Evolutionary conservation across 768 basidiomycete species (phyloP).

Genomic region (Paxillus rubicundulus): DNA sequence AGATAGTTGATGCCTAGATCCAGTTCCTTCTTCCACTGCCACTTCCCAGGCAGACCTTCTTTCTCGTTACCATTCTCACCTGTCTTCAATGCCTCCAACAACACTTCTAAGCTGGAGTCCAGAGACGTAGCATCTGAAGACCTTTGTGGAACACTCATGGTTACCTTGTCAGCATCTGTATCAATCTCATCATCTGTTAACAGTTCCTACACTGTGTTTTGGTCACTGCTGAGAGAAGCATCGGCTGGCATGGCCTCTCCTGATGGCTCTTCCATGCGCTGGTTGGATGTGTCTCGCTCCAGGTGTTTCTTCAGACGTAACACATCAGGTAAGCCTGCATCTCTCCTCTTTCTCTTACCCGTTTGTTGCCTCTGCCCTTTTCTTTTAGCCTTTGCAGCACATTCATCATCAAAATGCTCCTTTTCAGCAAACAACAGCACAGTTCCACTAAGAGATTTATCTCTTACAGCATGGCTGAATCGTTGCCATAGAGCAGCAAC

Average conservation of each 20-base stretch:
- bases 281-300: too few species aligned
- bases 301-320: background rate
- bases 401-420: constrained; percentile 25
- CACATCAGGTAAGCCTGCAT: too few species aligned
- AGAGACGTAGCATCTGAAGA: too few species aligned
- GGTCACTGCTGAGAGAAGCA: too few species aligned
- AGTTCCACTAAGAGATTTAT: constrained; percentile 11
- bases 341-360: constrained; percentile 2
- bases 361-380: background rate
- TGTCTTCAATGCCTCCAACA: background rate
- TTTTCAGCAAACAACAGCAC: constrained; percentile 30
- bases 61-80: background rate
- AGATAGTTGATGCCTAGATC: constrained; percentile 25
- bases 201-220: too few species aligned
- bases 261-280: background rate
- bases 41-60: constrained; percentile 3
- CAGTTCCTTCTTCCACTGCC: constrained; percentile 1
- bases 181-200: too few species aligned
- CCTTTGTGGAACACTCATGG: too few species aligned
- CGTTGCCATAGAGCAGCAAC: constrained; percentile 33
- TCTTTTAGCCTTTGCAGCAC: background rate
- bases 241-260: background rate
- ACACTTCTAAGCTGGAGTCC: too few species aligned
- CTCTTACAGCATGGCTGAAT: constrained; percentile 29
- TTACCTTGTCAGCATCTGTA: too few species aligned